Evolutionary conservation across 108 stramenopile species (phyloP).

Genomic region (Pseudonitzschia multiseries): DNA sequence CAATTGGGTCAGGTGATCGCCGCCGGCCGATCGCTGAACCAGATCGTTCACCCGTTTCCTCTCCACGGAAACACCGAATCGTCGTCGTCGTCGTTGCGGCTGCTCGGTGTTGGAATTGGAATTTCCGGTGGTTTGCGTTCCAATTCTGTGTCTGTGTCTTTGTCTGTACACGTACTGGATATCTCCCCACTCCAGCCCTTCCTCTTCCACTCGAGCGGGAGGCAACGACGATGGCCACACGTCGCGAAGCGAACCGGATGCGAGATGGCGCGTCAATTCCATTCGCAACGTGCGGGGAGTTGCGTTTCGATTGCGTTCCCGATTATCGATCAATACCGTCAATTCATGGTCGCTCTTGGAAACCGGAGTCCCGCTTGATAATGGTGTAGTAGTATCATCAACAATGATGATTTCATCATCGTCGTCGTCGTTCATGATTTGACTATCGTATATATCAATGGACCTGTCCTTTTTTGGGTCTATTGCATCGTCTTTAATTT

Average conservation of each 20-base stretch:
- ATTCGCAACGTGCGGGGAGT: slow-evolving; percentile 33
- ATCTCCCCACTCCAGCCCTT: slow-evolving; percentile 24
- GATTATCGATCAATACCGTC: slow-evolving; percentile 30
- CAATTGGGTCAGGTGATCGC: slow-evolving; percentile 39
- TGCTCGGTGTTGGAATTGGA: no score
- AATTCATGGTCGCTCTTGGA: neutral
- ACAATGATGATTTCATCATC: no score
- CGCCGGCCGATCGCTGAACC: slow-evolving; percentile 28
- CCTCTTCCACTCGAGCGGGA: slow-evolving; percentile 19
- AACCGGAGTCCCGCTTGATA: neutral
- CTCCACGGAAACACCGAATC: slow-evolving; percentile 28
- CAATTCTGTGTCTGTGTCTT: no score
- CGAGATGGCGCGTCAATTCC: slow-evolving; percentile 18
- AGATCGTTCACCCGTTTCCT: slow-evolving; percentile 36
- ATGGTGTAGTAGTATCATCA: neutral
- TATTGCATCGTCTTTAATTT: no score
- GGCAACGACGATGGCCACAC: slow-evolving; percentile 22
- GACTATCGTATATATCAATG: no score
- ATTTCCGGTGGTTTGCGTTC: no score
- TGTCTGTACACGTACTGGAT: slow-evolving; percentile 33
- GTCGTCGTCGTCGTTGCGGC: no score
- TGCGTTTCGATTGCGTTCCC: slow-evolving; percentile 35
- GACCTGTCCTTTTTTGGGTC: no score
- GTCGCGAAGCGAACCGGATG: slow-evolving; percentile 2
- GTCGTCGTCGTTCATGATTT: no score